Evolutionary conservation across 108 stramenopile genomes (phyloP).

Genomic region (Tribonema minus): DNA sequence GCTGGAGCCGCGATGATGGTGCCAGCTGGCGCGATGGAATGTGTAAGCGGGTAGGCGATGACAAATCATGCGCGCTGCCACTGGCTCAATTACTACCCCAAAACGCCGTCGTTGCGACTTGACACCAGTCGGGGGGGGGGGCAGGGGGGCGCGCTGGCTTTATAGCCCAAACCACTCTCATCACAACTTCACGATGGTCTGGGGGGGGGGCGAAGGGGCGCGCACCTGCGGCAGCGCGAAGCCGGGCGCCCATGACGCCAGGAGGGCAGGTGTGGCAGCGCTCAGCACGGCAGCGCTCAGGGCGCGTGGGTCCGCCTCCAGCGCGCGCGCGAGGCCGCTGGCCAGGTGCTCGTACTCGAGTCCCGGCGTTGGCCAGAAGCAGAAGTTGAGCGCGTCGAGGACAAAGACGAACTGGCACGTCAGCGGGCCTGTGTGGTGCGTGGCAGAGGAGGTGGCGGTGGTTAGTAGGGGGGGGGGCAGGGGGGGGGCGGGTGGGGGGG

Average conservation of each 20-base stretch:
- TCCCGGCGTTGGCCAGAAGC: slow-evolving; percentile 58
- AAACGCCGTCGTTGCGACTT: too few relatives aligned
- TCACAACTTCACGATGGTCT: not conserved
- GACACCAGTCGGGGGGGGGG: too few relatives aligned
- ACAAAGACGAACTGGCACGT: slow-evolving; percentile 57
- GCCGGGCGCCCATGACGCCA: slow-evolving; percentile 38
- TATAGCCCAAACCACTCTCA: too few relatives aligned
- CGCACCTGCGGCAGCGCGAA: slow-evolving; percentile 41
- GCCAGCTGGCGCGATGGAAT: too few relatives aligned
- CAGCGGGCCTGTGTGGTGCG: not conserved
- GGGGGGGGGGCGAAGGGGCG: not conserved
- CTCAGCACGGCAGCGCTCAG: slow-evolving; percentile 32
- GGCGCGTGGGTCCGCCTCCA: slow-evolving; percentile 29
- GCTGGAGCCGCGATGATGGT: too few relatives aligned
- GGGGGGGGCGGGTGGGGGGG: too few relatives aligned
- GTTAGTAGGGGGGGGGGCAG: too few relatives aligned
- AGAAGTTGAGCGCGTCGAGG: slow-evolving; percentile 58
- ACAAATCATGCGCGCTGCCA: too few relatives aligned
- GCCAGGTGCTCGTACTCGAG: slow-evolving; percentile 61
- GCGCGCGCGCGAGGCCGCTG: slow-evolving; percentile 26
- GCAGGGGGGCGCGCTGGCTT: too few relatives aligned
- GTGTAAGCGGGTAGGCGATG: too few relatives aligned
- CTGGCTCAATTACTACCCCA: too few relatives aligned
- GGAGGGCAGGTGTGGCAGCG: not conserved
- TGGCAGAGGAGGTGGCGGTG: not conserved